Evolutionary conservation across 1,284 basidiomycete genomes (phyloP), one percentile per base, ranked within the genome.

Genomic region (Sporisorium exsertum): DNA sequence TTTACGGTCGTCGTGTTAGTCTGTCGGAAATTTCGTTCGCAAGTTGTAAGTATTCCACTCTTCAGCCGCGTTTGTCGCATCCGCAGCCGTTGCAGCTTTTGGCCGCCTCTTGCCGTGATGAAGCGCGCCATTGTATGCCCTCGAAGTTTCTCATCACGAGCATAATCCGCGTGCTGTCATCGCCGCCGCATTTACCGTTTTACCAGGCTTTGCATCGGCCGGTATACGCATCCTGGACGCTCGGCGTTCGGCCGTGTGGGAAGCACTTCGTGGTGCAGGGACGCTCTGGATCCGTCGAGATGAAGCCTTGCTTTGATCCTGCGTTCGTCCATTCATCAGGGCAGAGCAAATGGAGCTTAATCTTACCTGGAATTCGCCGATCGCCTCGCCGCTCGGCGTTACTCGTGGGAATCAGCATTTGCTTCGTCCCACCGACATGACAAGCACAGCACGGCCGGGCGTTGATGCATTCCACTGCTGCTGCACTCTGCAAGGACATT

Each of bases 41-140:
- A 61, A 61, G 58, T 61, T 42, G 64, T 67, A 58, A 62, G 64
- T 67, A 67, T 5, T 42, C 64, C 58, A 61, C 58, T 35, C 20
- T 61, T 58, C 50, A 57, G 57, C 33, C 47, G 42, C 49, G 7
- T 37, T 26, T 7, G 26, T 52, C 45, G 20, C 46, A 22, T 22
- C 12, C 10, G 46, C n/a, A 32, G 26, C 33, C 16, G 20, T 32
- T 35, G 33, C 55, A 57, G 4, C 55, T 10, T 57, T 24, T 57
- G 1, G 32, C 43, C 43, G 43, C 32, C 43, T 33, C 35, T 29
- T 27, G 37, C 29, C 29, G 8, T 20, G n/a, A 43, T 43, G 40
- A 43, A 9, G n/a, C 40, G 18, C 16, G 15, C 37, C 18, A 40
- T 8, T 8, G 8, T 8, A 18, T n/a, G n/a, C 40, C 10, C 40